These are phyloP conservation scores for Candida lessepsii DNA, from an alignment of 805 yeast genomes.

Conservation along the genomic window DNA sequence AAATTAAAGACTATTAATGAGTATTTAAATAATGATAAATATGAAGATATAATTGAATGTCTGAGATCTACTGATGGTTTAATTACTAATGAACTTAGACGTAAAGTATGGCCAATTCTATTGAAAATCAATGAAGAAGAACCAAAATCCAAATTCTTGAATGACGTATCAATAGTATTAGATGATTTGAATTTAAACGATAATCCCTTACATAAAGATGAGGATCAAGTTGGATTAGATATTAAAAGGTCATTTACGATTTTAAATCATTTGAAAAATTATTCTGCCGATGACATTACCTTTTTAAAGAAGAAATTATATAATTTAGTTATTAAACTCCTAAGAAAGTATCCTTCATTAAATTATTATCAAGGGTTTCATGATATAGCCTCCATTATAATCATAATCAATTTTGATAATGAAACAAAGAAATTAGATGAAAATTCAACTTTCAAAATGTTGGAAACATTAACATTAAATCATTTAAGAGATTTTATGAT, in stretches of 20 bases:
- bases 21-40: slow-evolving; percentile 31
- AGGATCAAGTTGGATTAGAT: slow-evolving; percentile 76
- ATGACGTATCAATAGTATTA: slow-evolving; percentile 13
- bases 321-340: slow-evolving; percentile 48
- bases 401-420: slow-evolving; percentile 47
- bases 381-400: slow-evolving; percentile 71
- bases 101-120: slow-evolving; percentile 52
- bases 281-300: slow-evolving; percentile 29
- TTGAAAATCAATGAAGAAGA: slow-evolving; percentile 24
- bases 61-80: slow-evolving; percentile 50
- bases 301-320: slow-evolving; percentile 42
- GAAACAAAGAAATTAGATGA: slow-evolving; percentile 22
- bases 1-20: slow-evolving; percentile 39
- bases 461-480: slow-evolving; percentile 56
- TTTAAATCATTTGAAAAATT: slow-evolving; percentile 28
- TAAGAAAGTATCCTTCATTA: slow-evolving; percentile 60
- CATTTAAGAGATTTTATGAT: slow-evolving; percentile 87
- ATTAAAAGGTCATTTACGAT: slow-evolving; percentile 66
- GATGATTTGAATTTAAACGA: slow-evolving; percentile 26
- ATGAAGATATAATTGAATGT: slow-evolving; percentile 26
- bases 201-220: slow-evolving; percentile 60
- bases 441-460: slow-evolving; percentile 36
- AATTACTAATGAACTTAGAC: slow-evolving; percentile 39
- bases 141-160: not conserved
- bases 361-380: slow-evolving; percentile 92